Evolutionary conservation across 2,329 filamentous ascomycete species (phyloP).

Genomic region (Fusarium irregulare): DNA sequence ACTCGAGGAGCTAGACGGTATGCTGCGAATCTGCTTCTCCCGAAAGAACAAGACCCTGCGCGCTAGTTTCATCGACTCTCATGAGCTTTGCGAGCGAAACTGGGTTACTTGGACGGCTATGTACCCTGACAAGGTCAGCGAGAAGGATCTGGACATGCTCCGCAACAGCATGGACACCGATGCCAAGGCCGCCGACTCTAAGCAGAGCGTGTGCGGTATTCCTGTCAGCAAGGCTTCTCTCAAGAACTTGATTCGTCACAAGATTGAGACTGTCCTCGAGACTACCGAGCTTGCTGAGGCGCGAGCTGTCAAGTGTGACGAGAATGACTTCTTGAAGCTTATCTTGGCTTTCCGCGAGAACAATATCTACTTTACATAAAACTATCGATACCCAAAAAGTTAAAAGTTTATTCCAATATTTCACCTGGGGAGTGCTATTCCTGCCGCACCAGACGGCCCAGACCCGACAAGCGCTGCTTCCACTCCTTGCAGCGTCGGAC

Average conservation of each 20-base stretch:
- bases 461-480: neutral
- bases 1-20: conserved; percentile 95
- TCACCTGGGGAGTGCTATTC: neutral
- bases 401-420: neutral
- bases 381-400: conserved; percentile 1
- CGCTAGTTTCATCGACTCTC: conserved; percentile 82
- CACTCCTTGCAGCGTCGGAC: neutral
- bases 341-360: conserved; percentile 18
- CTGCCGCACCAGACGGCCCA: neutral
- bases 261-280: conserved; percentile 16
- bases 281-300: conserved; percentile 12
- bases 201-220: conserved; percentile 13
- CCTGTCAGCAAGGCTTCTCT: conserved; percentile 17
- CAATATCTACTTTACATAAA: conserved; percentile 16
- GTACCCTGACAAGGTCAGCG: conserved; percentile 57
- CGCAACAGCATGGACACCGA: conserved; percentile 12
- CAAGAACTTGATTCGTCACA: conserved; percentile 15
- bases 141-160: conserved; percentile 12
- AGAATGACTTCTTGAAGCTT: conserved; percentile 18
- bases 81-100: conserved; percentile 85
- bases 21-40: conserved; percentile 76
- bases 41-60: conserved; percentile 92
- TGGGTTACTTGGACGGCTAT: conserved; percentile 92
- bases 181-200: conserved; percentile 8
- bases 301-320: conserved; percentile 16